Percentiles rank a stretch among this genome's conserved stretches.
These are phyloP conservation scores for Corylus heterophylla DNA, from an alignment of 306 rosid species.

Conservation along the genomic window DNA sequence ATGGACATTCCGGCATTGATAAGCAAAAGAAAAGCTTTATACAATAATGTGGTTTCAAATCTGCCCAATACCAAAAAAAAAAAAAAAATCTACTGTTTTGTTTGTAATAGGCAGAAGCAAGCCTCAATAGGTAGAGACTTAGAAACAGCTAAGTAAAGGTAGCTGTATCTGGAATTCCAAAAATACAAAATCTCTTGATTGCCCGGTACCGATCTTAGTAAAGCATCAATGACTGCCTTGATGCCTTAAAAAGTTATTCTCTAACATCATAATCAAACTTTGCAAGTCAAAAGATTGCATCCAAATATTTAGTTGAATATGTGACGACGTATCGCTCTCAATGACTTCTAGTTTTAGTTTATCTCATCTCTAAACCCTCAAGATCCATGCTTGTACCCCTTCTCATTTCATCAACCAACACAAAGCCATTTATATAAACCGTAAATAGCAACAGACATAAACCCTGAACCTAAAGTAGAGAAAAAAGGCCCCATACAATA, in stretches of 20 bases:
- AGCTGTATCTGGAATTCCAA: background rate
- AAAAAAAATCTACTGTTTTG: too few relatives aligned
- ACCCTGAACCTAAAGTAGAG: background rate
- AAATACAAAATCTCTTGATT: background rate
- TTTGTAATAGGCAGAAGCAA: too few relatives aligned
- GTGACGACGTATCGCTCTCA: background rate
- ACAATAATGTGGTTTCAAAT: too few relatives aligned
- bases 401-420: background rate
- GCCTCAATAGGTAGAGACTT: too few relatives aligned
- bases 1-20: too few relatives aligned
- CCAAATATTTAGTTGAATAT: background rate
- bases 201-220: too few relatives aligned
- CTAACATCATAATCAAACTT: background rate
- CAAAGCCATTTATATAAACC: background rate
- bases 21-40: too few relatives aligned
- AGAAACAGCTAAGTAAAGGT: background rate
- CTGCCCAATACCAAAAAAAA: too few relatives aligned
- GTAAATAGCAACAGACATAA: background rate
- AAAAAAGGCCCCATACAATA: background rate
- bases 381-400: background rate
- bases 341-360: background rate
- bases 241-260: background rate
- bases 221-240: background rate
- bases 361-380: background rate
- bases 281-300: background rate